Evolutionary conservation across 495 filamentous ascomycete species (phyloP).

Genomic region (Hypoxylon intermedium): DNA sequence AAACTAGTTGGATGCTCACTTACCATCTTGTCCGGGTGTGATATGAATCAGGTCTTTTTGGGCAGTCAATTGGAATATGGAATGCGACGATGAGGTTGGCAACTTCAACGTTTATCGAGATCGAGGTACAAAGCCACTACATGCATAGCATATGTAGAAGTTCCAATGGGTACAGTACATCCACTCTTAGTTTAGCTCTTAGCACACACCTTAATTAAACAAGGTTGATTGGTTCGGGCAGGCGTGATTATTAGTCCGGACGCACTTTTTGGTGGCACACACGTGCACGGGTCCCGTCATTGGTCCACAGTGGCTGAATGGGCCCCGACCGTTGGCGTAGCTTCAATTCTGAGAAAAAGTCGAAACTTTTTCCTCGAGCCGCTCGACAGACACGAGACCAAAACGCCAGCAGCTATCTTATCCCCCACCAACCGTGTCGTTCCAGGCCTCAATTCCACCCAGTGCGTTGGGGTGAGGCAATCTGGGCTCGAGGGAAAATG

Average conservation of each 20-base stretch:
- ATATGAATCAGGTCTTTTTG: constrained; percentile 30
- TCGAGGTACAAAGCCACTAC: not conserved
- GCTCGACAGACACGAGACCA: constrained; percentile 34
- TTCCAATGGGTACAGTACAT: no score
- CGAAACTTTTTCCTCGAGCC: constrained; percentile 26
- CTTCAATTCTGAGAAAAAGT: constrained; percentile 44
- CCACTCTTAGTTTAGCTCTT: not conserved
- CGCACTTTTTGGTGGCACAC: constrained; percentile 10
- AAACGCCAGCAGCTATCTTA: constrained; percentile 26
- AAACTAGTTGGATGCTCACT: constrained; percentile 4
- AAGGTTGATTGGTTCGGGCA: constrained; percentile 17
- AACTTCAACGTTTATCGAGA: not conserved
- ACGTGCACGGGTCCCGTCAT: constrained; percentile 37
- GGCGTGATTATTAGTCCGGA: constrained; percentile 34
- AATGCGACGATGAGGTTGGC: constrained; percentile 30
- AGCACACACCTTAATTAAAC: constrained; percentile 3
- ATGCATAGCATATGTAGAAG: no score
- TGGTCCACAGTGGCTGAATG: constrained; percentile 1
- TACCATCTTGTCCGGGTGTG: constrained; percentile 50
- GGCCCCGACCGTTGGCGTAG: constrained; percentile 7
- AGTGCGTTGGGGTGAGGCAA: constrained; percentile 37
- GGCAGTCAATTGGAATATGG: constrained; percentile 23
- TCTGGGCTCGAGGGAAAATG: constrained; percentile 39
- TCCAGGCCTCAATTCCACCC: constrained; percentile 34
- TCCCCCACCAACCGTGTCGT: constrained; percentile 34